A percentile compares a stretch with the other conserved stretches of the same genome.
phyloP scores from a whole-genome alignment of 768 basidiomycete species.

The Leccinum boreale region DNA sequence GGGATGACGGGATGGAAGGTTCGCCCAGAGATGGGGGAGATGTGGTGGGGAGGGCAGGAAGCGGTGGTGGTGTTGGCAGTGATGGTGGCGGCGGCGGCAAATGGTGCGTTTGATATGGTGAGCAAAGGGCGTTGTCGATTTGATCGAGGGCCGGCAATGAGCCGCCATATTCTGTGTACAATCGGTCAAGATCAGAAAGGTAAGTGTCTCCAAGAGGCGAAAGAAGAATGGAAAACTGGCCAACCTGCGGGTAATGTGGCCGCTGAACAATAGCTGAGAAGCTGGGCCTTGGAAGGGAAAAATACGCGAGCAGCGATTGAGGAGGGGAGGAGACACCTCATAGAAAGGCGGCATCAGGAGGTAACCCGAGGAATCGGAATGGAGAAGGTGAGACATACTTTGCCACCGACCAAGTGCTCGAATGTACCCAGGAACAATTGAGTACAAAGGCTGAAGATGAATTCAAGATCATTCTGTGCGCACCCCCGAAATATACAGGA shows the following conservation, averaged over 20 bases:
- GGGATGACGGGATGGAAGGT: not conserved
- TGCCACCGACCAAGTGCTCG: conserved; percentile 61
- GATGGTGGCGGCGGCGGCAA: conserved; percentile 6
- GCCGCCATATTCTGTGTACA: conserved; percentile 65
- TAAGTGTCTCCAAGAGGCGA: not conserved
- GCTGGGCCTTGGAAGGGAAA: conserved; percentile 56
- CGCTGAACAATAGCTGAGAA: conserved; percentile 53
- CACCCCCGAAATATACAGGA: not conserved
- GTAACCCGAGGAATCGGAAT: conserved; percentile 1
- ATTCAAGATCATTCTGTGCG: not conserved
- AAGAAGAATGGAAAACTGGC: not conserved
- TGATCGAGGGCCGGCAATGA: conserved; percentile 47
- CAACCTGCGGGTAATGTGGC: conserved; percentile 51
- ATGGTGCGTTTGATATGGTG: conserved; percentile 2
- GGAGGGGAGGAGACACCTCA: conserved; percentile 60
- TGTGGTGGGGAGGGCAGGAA: not conserved
- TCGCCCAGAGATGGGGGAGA: not conserved
- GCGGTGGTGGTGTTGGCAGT: not conserved
- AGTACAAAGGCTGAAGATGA: conserved; percentile 55
- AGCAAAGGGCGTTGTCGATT: conserved; percentile 48
- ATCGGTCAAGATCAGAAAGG: conserved; percentile 9
- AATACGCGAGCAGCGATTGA: conserved; percentile 59
- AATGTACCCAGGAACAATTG: conserved; percentile 74
- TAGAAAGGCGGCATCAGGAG: conserved; percentile 4
- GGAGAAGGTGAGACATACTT: conserved; percentile 45